Base-by-base conservation (phyloP, 106 monocot species). In the Dioscorea alata region DNA sequence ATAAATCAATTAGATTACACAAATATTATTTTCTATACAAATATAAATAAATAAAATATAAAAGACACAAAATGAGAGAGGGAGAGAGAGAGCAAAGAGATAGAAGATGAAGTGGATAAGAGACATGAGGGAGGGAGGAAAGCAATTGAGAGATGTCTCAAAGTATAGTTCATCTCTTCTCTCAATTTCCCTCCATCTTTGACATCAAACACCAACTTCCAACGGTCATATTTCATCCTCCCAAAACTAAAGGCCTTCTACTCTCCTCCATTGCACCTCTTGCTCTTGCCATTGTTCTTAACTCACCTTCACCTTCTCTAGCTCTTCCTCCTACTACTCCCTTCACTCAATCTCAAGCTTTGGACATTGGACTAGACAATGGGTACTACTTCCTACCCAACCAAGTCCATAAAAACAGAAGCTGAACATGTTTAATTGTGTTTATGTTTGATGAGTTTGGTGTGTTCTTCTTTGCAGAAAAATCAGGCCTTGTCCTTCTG, bases 401-500 rank as follows among this genome's bases (percentile, higher is more conserved):
- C 10, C 42, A 42, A 42, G 10, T 42, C 42, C 42, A 42, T 3
- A 42, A 42, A 0, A 8, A 6, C 4, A 42, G 6, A 42, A 3
- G 10, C 4, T n/a, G n/a, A n/a, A n/a, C n/a, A n/a, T 42, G 6
- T 42, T 10, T 42, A 10, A 3, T 42, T 42, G 0, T 42, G 5
- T 8, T 3, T 10, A 42, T 10, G 42, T 10, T 42, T 54, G 54
- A 16, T 54, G 13, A 54, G 54, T 5, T 13, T 16, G 7, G 54
- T 5, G 15, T 51, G 51, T 12, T 51, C 51, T 51, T 17, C 65
- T 54, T 16, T 79, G 75, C 80, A 94, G 94, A 35, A 90, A 83
- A 69, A 94, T 94, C 34, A 88, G 94, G 73, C 69, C 84, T n/a
- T 94, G 94, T 61, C 94, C 94, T 12, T 90, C 94, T 15, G 64